Evolutionary conservation across 352 stramenopile species (phyloP), one percentile per base, ranked within the genome.

Genomic region (Globisporangium camurandrum): DNA sequence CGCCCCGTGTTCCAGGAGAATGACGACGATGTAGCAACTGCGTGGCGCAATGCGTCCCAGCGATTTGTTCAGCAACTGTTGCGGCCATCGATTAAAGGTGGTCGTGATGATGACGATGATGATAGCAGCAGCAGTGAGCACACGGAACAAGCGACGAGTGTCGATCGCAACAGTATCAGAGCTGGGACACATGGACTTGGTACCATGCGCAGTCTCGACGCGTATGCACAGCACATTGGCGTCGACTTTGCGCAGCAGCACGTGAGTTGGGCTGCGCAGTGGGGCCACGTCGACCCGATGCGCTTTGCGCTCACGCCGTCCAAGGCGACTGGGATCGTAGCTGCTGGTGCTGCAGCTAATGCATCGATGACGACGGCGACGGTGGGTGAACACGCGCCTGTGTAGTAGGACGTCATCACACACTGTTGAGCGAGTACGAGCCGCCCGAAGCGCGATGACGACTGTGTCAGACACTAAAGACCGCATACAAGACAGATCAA

Each of bases 1-100:
- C 75, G 85, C 26, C 76, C 67, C 16, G 75, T 78, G 26, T 95
- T 94, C 41, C 75, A 88, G 33, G 77, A 93, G 34, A 27, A 88
- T 17, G 72, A 85, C 46, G 70, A 53, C 28, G 54, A 69, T 2
- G 48, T 70, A 14, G 69, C 65, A 1, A 46, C 57, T 28, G 2
- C 16, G 1, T 64, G 51, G 27, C 68, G 70, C 1, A 26, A 33
- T 45, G 36, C 49, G 30, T 71, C 68, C 16, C 34, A 60, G 22
- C 59, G 34, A 1, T 70, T 60, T 34, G 55, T 84, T 3, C 56
- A 69, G 16, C 26, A 23, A 1, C 62, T 78, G 24, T 40, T 72
- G 8, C 16, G 38, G 37, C 46, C 20, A 36, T 44, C 14, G 24
- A 43, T 51, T 31, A 9, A 36, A 4, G 27, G 9, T 16, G 11